Evolutionary conservation across 2,329 filamentous ascomycete species (phyloP).

Genomic region (Colletotrichum horii): DNA sequence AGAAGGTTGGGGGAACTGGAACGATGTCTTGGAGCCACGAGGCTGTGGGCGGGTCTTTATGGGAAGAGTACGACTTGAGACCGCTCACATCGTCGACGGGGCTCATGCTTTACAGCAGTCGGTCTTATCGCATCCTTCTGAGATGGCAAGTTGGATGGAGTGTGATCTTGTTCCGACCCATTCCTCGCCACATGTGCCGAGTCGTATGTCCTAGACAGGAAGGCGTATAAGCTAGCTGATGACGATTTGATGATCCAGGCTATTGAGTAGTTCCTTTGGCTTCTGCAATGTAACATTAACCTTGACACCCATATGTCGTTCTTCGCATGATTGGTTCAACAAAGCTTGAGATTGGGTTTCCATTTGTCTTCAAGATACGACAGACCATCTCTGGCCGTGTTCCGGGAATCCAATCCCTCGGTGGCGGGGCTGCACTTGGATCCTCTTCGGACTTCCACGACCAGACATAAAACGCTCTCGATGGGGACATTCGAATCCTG

Average conservation of each 20-base stretch:
- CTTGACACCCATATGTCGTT: fast-evolving
- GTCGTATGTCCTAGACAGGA: background rate
- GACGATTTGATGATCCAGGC: background rate
- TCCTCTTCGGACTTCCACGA: background rate
- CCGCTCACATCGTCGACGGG: background rate
- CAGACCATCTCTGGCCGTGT: background rate
- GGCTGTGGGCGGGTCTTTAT: background rate
- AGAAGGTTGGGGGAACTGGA: too few relatives aligned
- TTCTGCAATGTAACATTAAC: background rate
- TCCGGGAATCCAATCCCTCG: background rate
- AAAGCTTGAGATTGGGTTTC: background rate
- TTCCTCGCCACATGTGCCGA: background rate
- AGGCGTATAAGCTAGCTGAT: background rate
- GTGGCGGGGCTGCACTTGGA: background rate
- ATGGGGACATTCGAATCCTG: background rate
- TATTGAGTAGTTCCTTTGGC: background rate
- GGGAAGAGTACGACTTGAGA: background rate
- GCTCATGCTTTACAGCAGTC: fast-evolving
- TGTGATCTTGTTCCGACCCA: background rate
- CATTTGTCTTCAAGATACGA: background rate
- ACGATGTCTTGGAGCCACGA: background rate
- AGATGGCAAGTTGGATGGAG: background rate
- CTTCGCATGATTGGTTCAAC: background rate
- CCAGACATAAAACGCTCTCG: background rate
- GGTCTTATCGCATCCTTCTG: background rate